phyloP scores from a whole-genome alignment of 2,329 filamentous ascomycete species.

The Tolypocladium ovalisporum region DNA sequence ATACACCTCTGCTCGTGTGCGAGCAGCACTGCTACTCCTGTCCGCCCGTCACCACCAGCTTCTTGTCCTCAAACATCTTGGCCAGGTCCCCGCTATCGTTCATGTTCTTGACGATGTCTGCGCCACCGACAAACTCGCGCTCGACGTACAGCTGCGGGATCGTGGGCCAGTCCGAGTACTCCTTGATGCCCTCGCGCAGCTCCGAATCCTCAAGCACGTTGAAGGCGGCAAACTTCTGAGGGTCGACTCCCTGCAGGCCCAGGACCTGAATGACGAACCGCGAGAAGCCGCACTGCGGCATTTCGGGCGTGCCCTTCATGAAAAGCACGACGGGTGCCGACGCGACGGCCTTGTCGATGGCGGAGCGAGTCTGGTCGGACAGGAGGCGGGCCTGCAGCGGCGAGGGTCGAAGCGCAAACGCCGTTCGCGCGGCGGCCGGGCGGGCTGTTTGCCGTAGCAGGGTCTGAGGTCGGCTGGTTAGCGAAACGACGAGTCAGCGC shows the following conservation, averaged over 20 bases:
- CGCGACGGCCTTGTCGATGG: conserved; percentile 81
- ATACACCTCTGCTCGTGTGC: conserved; percentile 7
- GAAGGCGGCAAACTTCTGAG: conserved; percentile 92
- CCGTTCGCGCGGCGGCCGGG: conserved; percentile 16
- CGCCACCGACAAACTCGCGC: conserved; percentile 95
- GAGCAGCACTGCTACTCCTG: conserved; percentile 13
- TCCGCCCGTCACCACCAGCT: conserved; percentile 56
- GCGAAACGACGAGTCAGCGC: neutral
- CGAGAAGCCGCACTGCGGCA: conserved; percentile 93
- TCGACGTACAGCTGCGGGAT: conserved; percentile 95
- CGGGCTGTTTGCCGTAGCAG: conserved; percentile 26
- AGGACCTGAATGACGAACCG: conserved; percentile 91
- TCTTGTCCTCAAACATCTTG: conserved; percentile 85
- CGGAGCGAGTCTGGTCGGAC: conserved; percentile 66
- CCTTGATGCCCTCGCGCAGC: conserved; percentile 86
- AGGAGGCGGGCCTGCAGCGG: conserved; percentile 53
- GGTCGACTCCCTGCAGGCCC: conserved; percentile 88
- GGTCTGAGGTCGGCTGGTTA: conserved; percentile 12
- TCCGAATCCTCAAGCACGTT: conserved; percentile 92
- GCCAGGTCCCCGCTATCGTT: conserved; percentile 91
- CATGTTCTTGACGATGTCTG: conserved; percentile 94
- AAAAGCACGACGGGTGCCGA: conserved; percentile 92
- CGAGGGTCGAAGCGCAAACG: conserved; percentile 7
- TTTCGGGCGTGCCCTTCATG: conserved; percentile 98
- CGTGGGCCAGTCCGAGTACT: conserved; percentile 98